Percentiles rank a stretch among this genome's conserved stretches.
Evolutionary conservation across 2,329 filamentous ascomycete species (phyloP).

Genomic region (Colletotrichum cordylinicola): DNA sequence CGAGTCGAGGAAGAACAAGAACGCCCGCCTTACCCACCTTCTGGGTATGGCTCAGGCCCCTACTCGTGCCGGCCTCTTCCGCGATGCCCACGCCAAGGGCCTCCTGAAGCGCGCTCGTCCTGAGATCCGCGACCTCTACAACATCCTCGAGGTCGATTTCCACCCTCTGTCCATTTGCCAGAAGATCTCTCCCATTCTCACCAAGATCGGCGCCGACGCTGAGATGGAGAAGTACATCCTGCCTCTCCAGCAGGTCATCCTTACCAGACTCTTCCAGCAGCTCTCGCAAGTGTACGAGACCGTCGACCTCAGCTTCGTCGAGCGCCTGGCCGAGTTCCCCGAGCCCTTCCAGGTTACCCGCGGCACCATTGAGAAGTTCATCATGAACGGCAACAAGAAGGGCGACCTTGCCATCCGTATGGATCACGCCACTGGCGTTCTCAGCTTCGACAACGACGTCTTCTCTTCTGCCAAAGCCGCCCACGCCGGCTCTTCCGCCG

Average conservation of each 20-base stretch:
- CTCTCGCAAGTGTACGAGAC: conserved; percentile 99
- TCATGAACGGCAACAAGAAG: conserved; percentile 99
- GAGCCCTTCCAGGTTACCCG: conserved; percentile 93
- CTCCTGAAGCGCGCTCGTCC: conserved; percentile 90
- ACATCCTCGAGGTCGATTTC: conserved; percentile 99
- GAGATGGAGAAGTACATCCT: conserved; percentile 98
- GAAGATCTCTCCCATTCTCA: conserved; percentile 96
- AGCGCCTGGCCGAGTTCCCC: conserved; percentile 92
- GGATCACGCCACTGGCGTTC: conserved; percentile 91
- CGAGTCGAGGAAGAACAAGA: conserved; percentile 98
- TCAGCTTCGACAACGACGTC: conserved; percentile 97
- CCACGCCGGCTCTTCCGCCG: conserved; percentile 81
- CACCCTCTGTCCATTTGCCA: conserved; percentile 98
- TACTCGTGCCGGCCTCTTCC: conserved; percentile 89
- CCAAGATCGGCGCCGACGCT: conserved; percentile 89
- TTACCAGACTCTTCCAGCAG: conserved; percentile 98
- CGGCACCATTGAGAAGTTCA: conserved; percentile 97
- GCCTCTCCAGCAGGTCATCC: conserved; percentile 96
- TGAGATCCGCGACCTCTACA: conserved; percentile 96
- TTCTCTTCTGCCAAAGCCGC: conserved; percentile 96
- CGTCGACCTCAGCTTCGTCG: conserved; percentile 91
- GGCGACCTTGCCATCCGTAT: conserved; percentile 95
- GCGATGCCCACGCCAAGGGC: conserved; percentile 93
- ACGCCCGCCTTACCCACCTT: conserved; percentile 93
- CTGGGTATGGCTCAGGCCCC: conserved; percentile 91